These are phyloP conservation scores for Candida glucosophila DNA, from an alignment of 1,139 yeast genomes.

Conservation along the genomic window DNA sequence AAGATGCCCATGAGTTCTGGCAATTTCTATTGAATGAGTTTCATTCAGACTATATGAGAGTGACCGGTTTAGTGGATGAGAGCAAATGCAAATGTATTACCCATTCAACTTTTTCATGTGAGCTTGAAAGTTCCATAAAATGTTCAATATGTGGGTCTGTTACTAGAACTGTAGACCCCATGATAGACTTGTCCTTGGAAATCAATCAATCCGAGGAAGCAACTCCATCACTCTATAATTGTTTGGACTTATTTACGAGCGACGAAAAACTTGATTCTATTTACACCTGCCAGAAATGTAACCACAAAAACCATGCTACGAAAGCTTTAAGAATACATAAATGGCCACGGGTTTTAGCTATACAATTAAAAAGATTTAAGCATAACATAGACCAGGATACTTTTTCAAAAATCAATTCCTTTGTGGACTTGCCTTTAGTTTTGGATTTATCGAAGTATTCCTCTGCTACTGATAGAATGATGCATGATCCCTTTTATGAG, in stretches of 20 bases:
- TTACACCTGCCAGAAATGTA: slow-evolving; percentile 65
- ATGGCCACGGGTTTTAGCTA: slow-evolving; percentile 69
- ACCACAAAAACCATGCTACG: slow-evolving; percentile 49
- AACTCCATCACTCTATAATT: slow-evolving; percentile 38
- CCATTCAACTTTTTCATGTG: slow-evolving; percentile 97
- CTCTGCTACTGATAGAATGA: slow-evolving; percentile 8
- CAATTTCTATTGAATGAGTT: slow-evolving; percentile 81
- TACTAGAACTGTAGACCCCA: slow-evolving; percentile 75
- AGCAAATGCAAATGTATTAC: slow-evolving; percentile 63
- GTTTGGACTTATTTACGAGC: slow-evolving; percentile 69
- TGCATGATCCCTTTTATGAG: slow-evolving; percentile 53
- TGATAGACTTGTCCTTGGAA: slow-evolving; percentile 82
- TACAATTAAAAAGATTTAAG: slow-evolving; percentile 84
- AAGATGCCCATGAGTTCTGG: slow-evolving; percentile 97
- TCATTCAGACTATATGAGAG: slow-evolving; percentile 46
- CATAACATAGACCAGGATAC: slow-evolving; percentile 49
- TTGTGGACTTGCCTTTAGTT: slow-evolving; percentile 63
- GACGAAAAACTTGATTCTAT: slow-evolving; percentile 68
- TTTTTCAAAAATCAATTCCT: slow-evolving; percentile 69
- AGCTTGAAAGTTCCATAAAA: slow-evolving; percentile 85
- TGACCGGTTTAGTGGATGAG: slow-evolving; percentile 8
- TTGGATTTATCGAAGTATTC: slow-evolving; percentile 59
- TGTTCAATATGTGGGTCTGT: slow-evolving; percentile 62
- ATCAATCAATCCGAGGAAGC: slow-evolving; percentile 31
- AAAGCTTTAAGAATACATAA: slow-evolving; percentile 63